A percentile compares a stretch with the other conserved stretches of the same genome.
Evolutionary conservation across 129 eudicot species (phyloP).

Genomic region (Ambrosia artemisiifolia): DNA sequence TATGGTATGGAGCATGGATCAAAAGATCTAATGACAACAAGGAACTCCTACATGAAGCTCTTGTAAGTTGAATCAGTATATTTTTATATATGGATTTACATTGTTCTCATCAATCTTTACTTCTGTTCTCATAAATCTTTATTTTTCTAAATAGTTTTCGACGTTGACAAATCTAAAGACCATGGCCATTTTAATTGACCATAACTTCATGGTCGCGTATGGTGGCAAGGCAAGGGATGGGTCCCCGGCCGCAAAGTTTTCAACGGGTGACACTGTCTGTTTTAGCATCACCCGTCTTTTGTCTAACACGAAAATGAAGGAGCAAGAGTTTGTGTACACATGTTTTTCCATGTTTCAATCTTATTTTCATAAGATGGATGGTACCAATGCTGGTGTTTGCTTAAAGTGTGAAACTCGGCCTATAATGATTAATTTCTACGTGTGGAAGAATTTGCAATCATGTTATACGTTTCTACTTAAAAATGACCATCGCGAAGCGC

Average conservation of each 20-base stretch:
- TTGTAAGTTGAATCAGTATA: slow-evolving; percentile 41
- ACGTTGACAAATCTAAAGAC: slow-evolving; percentile 37
- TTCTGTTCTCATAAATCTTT: not conserved
- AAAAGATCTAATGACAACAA: slow-evolving; percentile 55
- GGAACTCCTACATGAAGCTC: slow-evolving; percentile 36
- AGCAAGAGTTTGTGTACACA: slow-evolving; percentile 34
- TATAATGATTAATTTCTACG: slow-evolving; percentile 30
- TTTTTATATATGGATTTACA: not conserved
- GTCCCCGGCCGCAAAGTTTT: slow-evolving; percentile 54
- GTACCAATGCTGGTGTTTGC: slow-evolving; percentile 55
- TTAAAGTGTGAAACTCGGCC: slow-evolving; percentile 38
- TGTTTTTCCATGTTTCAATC: slow-evolving; percentile 52
- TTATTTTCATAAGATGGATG: slow-evolving; percentile 50
- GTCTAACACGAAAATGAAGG: not conserved
- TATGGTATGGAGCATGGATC: slow-evolving; percentile 86
- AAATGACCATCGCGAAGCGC: slow-evolving; percentile 32
- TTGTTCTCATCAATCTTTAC: not conserved
- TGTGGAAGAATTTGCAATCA: slow-evolving; percentile 58
- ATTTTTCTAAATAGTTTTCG: slow-evolving; percentile 35
- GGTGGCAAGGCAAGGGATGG: slow-evolving; percentile 63
- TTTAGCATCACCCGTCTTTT: slow-evolving; percentile 34
- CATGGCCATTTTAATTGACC: slow-evolving; percentile 54
- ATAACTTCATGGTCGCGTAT: slow-evolving; percentile 50
- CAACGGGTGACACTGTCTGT: slow-evolving; percentile 60
- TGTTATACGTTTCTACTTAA: slow-evolving; percentile 51